phyloP scores from a whole-genome alignment of 2,329 filamentous ascomycete genomes.

The Ascomycota sp. region DNA sequence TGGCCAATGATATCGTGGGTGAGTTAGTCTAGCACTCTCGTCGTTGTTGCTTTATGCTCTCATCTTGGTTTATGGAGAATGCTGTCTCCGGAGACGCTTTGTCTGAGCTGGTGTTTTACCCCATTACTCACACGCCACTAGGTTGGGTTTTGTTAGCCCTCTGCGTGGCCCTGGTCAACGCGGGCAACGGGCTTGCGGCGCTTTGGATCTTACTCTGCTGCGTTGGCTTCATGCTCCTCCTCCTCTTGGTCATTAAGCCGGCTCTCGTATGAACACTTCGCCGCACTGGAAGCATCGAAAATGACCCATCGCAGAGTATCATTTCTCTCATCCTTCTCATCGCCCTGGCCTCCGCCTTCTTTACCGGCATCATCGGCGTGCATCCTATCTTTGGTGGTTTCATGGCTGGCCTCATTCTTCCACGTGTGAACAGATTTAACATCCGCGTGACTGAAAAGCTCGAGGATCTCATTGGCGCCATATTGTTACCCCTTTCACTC shows the following conservation, averaged over 20 bases:
- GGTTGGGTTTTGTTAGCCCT: slow-evolving; percentile 78
- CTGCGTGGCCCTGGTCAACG: slow-evolving; percentile 84
- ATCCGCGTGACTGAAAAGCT: slow-evolving; percentile 88
- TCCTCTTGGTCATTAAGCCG: slow-evolving; percentile 54
- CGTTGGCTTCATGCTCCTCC: slow-evolving; percentile 55
- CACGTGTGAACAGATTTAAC: slow-evolving; percentile 73
- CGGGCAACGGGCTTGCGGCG: slow-evolving; percentile 59
- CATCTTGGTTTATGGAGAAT: no score
- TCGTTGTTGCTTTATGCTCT: not conserved
- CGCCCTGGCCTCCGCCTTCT: slow-evolving; percentile 62
- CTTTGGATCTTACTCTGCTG: slow-evolving; percentile 66
- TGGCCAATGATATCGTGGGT: slow-evolving; percentile 61
- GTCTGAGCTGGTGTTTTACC: not conserved
- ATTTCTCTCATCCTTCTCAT: slow-evolving; percentile 68
- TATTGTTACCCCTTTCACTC: slow-evolving; percentile 83
- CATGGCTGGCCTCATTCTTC: slow-evolving; percentile 71
- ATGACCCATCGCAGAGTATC: slow-evolving; percentile 71
- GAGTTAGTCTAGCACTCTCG: slow-evolving; percentile 2
- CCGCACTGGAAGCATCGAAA: slow-evolving; percentile 57
- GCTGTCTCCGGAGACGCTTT: no score
- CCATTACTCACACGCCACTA: not conserved
- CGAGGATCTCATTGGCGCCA: slow-evolving; percentile 66
- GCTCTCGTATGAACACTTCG: slow-evolving; percentile 54
- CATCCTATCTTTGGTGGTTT: slow-evolving; percentile 93
- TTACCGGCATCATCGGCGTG: slow-evolving; percentile 75